Base-by-base conservation (phyloP, 768 basidiomycete genomes). In the Phanerochaete sordida region DNA sequence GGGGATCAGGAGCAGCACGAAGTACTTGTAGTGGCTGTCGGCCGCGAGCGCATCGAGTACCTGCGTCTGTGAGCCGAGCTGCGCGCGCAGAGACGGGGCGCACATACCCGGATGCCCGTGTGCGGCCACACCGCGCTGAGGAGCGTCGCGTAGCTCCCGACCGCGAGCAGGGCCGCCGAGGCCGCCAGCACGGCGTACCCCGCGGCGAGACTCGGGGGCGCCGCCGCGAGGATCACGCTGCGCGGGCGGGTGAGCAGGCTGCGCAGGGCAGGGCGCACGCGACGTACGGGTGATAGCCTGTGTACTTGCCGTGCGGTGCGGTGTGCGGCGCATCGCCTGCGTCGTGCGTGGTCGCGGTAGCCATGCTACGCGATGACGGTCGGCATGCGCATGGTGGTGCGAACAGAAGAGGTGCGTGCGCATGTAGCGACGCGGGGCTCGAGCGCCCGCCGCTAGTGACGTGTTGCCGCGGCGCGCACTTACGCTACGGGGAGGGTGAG, bases 11-110 rank as follows among this genome's bases (percentile, higher is more conserved):
- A 97, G 75, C 12, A 95, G 74, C 30, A 75, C 67, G 65, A 96
- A 84, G 74, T 96, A 97, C 75, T 95, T 95, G 84, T 96, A 96
- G 70, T 97, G 92, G 24, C 77, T 84, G 75, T 96, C 95, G 43
- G 74, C 66, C 1, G 83, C 85, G 11, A 95, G 75, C 54, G 73
- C 66, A 69, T 88, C 85, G 60, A 93, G 74, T 21, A 85, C 48
- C 91, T 94, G 59, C n/a, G 28, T 15, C 31, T 31, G 35, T 50
- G 11, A 50, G 48, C 28, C 21, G n/a, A 21, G 27, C 12, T 27
- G 15, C 23, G 48, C 11, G n/a, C n/a, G 35, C 24, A 23, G 31
- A n/a, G 50, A 37, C 15, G 16, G 37, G 8, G 76, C 85, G 48
- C 69, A 88, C 89, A 67, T 67, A 88, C 90, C 56, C 67, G 66